Conservation (phyloP, 2,329 filamentous ascomycete genomes). For the Dactylellina drechsleri region DNA sequence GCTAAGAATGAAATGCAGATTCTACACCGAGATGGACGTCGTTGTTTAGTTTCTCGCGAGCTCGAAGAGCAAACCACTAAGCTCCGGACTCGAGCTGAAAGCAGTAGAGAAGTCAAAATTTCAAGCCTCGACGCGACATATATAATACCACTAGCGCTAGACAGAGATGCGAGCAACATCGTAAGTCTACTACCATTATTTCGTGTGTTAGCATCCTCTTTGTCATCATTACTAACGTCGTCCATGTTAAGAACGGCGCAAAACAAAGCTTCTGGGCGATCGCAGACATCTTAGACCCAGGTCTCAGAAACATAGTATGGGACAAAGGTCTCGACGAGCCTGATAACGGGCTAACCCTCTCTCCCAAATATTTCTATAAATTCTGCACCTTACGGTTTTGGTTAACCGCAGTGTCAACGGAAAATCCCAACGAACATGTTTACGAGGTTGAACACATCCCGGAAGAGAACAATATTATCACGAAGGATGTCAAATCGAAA, state of each 20-base stretch:
- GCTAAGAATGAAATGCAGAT: not conserved
- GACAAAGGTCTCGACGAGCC: slow-evolving; percentile 1
- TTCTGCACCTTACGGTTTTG: slow-evolving; percentile 1
- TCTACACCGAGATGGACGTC: not conserved
- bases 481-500: not conserved
- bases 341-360: slow-evolving; percentile 1
- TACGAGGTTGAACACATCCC: slow-evolving; percentile 4
- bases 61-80: not conserved
- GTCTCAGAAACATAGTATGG: not conserved
- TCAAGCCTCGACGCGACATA: not conserved
- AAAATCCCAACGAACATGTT: not conserved
- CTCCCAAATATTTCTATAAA: slow-evolving; percentile 6
- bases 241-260: not conserved
- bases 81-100: not conserved
- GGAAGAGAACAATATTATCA: slow-evolving; percentile 1
- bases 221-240: not conserved
- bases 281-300: not conserved
- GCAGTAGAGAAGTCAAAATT: not conserved
- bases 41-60: not conserved
- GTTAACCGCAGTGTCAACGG: slow-evolving; percentile 1
- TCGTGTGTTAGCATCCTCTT: no score
- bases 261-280: slow-evolving; percentile 8
- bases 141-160: not conserved
- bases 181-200: not conserved
- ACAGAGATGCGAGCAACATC: not conserved